A percentile compares a stretch with the other conserved stretches of the same genome.
These are phyloP conservation scores for Rhodamnia rubescens DNA, from an alignment of 345 rosid species.

Conservation along the genomic window DNA sequence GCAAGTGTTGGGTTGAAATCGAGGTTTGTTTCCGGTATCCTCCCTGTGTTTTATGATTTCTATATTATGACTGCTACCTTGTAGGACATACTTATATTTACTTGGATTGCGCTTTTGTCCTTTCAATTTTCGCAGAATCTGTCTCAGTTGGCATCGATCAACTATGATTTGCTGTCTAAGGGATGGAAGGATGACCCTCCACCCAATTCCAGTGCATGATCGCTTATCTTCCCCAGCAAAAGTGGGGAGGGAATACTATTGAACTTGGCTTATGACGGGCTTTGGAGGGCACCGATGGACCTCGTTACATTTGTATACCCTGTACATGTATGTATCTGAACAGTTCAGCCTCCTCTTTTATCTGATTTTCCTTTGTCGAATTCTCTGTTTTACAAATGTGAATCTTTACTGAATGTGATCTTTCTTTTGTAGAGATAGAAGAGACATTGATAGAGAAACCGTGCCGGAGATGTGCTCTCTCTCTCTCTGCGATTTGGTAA, in stretches of 20 bases:
- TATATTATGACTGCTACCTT: not conserved
- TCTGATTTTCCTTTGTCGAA: not conserved
- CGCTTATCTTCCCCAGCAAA: not conserved
- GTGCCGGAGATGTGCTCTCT: slow-evolving; percentile 16
- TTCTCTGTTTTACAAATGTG: not conserved
- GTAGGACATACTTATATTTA: not conserved
- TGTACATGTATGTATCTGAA: slow-evolving; percentile 61
- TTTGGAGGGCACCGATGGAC: not conserved
- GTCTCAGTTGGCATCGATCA: slow-evolving; percentile 94
- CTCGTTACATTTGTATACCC: slow-evolving; percentile 28
- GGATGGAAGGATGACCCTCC: slow-evolving; percentile 86
- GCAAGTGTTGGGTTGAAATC: not conserved
- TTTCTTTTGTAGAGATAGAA: slow-evolving; percentile 31
- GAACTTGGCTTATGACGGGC: not conserved
- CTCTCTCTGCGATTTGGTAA: slow-evolving; percentile 9
- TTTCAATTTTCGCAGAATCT: slow-evolving; percentile 49
- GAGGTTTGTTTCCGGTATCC: not conserved
- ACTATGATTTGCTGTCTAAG: slow-evolving; percentile 93
- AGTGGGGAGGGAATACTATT: not conserved
- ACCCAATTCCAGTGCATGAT: slow-evolving; percentile 31
- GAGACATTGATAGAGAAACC: slow-evolving; percentile 20
- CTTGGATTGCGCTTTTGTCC: not conserved
- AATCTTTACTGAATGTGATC: not conserved
- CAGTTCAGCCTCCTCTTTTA: not conserved
- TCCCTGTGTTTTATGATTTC: not conserved